These are phyloP conservation scores for Metschnikowia gruessii DNA, from an alignment of 805 yeast species.

Conservation along the genomic window DNA sequence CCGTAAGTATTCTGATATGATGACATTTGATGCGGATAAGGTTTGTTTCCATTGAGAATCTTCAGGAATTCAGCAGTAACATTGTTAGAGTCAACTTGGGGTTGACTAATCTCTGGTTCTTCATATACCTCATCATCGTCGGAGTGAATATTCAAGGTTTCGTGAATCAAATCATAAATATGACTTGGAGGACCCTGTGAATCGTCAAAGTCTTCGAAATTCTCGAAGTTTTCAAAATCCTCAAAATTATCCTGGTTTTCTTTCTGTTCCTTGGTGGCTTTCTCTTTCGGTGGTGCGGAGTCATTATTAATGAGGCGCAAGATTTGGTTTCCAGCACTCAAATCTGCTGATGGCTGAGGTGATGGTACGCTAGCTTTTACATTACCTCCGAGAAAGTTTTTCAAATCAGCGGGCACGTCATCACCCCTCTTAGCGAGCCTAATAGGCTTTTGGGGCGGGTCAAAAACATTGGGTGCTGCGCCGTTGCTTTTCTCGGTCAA, in stretches of 20 bases:
- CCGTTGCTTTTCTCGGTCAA: background rate
- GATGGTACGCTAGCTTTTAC: background rate
- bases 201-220: conserved; percentile 30
- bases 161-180: conserved; percentile 18
- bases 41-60: conserved; percentile 14
- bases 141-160: conserved; percentile 32
- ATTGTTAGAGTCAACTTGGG: conserved; percentile 6
- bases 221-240: conserved; percentile 33
- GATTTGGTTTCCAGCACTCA: conserved; percentile 23
- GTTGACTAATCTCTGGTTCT: background rate
- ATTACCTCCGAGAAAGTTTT: conserved; percentile 1
- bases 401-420: conserved; percentile 2
- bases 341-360: conserved; percentile 13
- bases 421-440: conserved; percentile 15
- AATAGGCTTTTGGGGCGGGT: conserved; percentile 7
- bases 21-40: conserved; percentile 5
- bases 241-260: conserved; percentile 3
- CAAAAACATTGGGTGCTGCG: background rate
- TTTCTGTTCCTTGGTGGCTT: background rate
- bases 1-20: conserved; percentile 18
- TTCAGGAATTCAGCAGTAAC: conserved; percentile 15
- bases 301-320: conserved; percentile 16
- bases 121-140: conserved; percentile 33
- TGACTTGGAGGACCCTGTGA: conserved; percentile 26
- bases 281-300: background rate